Base-by-base conservation (phyloP, 805 yeast species). In the Saturnispora gosingensis region DNA sequence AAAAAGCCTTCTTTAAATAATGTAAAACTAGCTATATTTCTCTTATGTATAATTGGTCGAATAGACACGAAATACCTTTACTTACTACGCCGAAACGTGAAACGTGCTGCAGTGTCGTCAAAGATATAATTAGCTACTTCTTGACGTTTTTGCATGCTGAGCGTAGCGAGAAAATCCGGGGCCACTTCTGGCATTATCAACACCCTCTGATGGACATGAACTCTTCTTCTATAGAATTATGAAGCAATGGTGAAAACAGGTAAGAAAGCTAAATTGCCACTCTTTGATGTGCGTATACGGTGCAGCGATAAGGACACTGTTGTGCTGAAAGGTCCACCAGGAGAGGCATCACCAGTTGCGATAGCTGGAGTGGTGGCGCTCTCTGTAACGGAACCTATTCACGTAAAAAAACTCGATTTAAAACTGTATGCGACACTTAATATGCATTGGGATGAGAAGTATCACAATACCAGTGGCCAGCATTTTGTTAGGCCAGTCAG, bases 281-380 rank as follows among this genome's bases (percentile, higher is more conserved):
- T 69, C 32, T 69, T 69, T 50, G 73, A 77, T 49, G 73, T 79
- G 52, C 72, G 95, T 49, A 66, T 88, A 36, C 75, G 79, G 48
- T 80, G 88, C 25, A 64, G 76, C 2, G 95, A 86, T 43, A 83
- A 81, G 56, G 93, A 88, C 61, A 91, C 90, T 9, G 67, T 91
- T 4, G 77, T 93, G 8, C 66, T 91, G 32, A 84, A 88, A 58
- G 99, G 99, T 1, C 62, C 83, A 1, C 81, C 84, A 5, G 74
- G 76, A 35, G 90, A 83, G 49, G 96, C 97, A 0, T 75, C 88
- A 0, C 82, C 96, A 2, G 86, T 80, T 3, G 69, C 85, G 6
- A 66, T 93, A 27, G 70, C 84, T 1, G 99, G 99, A 4, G 80
- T 80, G 10, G 81, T 93, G 24, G 89, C 84, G 1, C 67, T 93